A percentile compares a stretch with the other conserved stretches of the same genome.
These are phyloP conservation scores for Peronospora farinosa DNA, from an alignment of 352 stramenopile species.

Conservation along the genomic window DNA sequence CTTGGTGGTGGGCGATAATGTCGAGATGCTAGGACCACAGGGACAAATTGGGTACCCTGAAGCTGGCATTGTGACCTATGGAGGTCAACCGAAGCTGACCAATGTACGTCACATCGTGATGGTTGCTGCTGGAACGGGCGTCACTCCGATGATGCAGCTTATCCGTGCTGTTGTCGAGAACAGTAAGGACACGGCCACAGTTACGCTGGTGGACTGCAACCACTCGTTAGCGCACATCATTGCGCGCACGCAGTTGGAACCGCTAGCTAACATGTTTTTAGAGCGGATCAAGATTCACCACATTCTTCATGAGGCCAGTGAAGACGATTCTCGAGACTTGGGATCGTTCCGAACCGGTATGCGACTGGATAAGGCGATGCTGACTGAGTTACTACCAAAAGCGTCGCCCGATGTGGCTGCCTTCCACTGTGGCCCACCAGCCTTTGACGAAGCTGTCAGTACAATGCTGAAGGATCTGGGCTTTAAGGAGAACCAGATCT, in stretches of 20 bases:
- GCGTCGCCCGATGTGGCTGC: conserved; percentile 36
- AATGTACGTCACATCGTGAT: conserved; percentile 61
- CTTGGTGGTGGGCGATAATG: conserved; percentile 40
- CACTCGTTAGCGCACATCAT: conserved; percentile 63
- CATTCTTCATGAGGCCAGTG: conserved; percentile 44
- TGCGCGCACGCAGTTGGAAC: conserved; percentile 62
- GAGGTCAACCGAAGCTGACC: conserved; percentile 36
- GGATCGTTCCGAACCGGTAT: conserved; percentile 43
- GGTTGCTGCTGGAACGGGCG: conserved; percentile 69
- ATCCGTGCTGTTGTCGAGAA: conserved; percentile 64
- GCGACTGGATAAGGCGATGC: conserved; percentile 37
- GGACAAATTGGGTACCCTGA: conserved; percentile 55
- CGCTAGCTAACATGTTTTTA: conserved; percentile 74
- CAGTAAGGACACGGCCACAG: conserved; percentile 40
- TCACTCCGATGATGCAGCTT: conserved; percentile 80
- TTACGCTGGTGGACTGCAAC: conserved; percentile 77
- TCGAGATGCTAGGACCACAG: conserved; percentile 75
- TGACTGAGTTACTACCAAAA: conserved; percentile 46
- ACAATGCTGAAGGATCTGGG: conserved; percentile 38
- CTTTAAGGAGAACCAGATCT: conserved; percentile 50
- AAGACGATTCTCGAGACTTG: conserved; percentile 42
- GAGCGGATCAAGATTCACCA: conserved; percentile 59
- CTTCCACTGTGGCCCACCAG: conserved; percentile 67
- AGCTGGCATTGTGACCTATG: conserved; percentile 41
- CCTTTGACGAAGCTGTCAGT: conserved; percentile 62